Conservation (phyloP, 31 red algal species). For the Porphyra umbilicalis region DNA sequence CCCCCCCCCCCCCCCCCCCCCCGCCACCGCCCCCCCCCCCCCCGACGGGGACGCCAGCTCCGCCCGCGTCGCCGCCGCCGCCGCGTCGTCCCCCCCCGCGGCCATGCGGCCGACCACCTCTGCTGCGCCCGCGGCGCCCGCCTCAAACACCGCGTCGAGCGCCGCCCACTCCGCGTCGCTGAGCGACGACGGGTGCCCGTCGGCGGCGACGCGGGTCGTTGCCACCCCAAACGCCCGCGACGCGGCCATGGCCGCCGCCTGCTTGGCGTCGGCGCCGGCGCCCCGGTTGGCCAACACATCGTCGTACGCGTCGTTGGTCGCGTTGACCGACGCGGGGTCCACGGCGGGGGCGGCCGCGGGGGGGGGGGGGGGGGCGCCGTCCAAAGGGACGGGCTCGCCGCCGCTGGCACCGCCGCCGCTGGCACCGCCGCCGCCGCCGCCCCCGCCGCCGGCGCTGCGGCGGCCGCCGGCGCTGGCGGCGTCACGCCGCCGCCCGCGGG, state of each 20-base stretch:
- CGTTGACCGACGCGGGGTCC: conserved; percentile 1
- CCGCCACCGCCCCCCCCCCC: background rate
- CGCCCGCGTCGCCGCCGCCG: background rate
- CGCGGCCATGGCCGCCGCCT: conserved; percentile 17
- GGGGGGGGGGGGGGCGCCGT: background rate
- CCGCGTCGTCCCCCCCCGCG: background rate
- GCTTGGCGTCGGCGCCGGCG: conserved; percentile 6
- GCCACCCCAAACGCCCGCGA: conserved; percentile 49
- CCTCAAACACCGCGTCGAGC: background rate
- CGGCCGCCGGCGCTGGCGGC: no score
- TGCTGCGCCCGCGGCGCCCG: background rate
- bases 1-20: background rate
- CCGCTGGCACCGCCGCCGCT: no score
- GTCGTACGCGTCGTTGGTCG: conserved; percentile 64
- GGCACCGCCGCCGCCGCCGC: background rate
- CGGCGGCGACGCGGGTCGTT: background rate
- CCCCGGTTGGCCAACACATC: conserved; percentile 42
- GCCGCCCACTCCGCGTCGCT: conserved; percentile 1
- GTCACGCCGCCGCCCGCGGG: background rate
- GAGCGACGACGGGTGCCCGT: conserved; percentile 1
- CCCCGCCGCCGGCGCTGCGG: background rate
- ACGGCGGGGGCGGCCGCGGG: background rate
- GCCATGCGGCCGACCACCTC: background rate
- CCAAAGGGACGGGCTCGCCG: no score
- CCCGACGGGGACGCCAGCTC: background rate